Evolutionary conservation across 495 filamentous ascomycete genomes (phyloP), one percentile per base, ranked within the genome.

Genomic region (Penicillium salamii): DNA sequence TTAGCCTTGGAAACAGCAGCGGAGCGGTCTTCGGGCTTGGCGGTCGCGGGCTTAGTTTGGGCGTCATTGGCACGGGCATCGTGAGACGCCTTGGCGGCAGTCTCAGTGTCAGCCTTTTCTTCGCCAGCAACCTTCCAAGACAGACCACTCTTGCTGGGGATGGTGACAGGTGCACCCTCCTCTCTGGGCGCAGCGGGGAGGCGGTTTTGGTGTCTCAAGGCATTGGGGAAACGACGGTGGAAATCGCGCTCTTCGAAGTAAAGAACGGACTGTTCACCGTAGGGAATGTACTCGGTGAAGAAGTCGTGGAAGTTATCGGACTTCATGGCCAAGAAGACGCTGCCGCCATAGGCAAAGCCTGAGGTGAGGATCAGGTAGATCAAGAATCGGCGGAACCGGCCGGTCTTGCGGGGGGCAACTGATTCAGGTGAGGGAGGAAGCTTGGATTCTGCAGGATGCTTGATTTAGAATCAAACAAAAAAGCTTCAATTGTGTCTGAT

Each of bases 251-350:
- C 93, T 71, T 98, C 93, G 50, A 98, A 88, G 71, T 95, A 97
- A n/a, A 95, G 81, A 20, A 98, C 93, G 13, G 85, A 85, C 57
- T 96, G 88, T 71, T 98, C 93, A 44, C 92, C 95, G 50, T 89
- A 96, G 2, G 93, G 93, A 6, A 98, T 70, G 67, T 93, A 98
- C 70, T 96, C 91, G 36, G 95, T 97, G 74, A 98, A 98, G 74
- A 97, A 96, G 63, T 98, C 93, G 66, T 98, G 95, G 78, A 97
- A 97, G 68, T 92, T 96, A 73, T 98, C 93, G 54, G 85, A 93
- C 68, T 91, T 83, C 51, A 95, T 79, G 18, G 93, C 93, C 62
- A 95, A 89, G 72, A 88, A 95, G 40, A 96, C 82, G 39, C 91
- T 89, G 50, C 89, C 90, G 48, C 82, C 91, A 52, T 96, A 98